Conservation (phyloP, 176 grass and related monocot genomes). For the Dactylis glomerata region DNA sequence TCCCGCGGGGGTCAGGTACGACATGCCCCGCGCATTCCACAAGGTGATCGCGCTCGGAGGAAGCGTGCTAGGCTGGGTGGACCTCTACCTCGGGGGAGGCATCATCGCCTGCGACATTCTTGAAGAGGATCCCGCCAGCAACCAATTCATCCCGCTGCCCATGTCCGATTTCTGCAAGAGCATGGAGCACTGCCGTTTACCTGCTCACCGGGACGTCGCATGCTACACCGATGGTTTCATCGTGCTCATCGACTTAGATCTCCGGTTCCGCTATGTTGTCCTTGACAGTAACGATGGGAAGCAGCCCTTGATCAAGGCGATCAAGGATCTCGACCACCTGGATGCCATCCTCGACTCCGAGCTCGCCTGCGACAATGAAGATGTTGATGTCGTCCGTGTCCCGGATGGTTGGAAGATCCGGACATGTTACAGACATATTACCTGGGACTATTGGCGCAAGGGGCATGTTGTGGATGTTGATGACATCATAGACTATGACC, state of each 20-base stretch:
- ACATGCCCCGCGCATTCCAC: not conserved
- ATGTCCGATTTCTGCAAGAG: not conserved
- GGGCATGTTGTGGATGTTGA: not conserved
- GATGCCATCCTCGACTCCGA: not conserved
- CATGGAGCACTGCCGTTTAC: not conserved
- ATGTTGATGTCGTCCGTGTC: no score
- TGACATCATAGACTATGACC: not conserved
- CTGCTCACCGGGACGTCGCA: not conserved
- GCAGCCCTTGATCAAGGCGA: not conserved
- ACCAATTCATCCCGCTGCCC: not conserved
- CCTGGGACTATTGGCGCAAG: not conserved
- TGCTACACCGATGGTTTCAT: not conserved
- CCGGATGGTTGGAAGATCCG: not conserved
- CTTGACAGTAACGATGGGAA: not conserved
- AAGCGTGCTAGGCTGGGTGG: not conserved
- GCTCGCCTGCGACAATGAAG: not conserved
- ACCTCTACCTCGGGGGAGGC: not conserved
- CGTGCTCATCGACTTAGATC: not conserved
- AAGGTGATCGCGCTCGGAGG: not conserved
- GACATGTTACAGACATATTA: not conserved
- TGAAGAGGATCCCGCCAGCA: not conserved
- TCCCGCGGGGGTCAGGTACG: not conserved
- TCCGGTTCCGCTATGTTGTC: not conserved
- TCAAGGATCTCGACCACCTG: not conserved
- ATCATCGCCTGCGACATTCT: not conserved